Percentiles rank a stretch among this genome's conserved stretches.
These are phyloP conservation scores for Piper longum DNA, from an alignment of 164 flowering plant genomes.

Conservation along the genomic window DNA sequence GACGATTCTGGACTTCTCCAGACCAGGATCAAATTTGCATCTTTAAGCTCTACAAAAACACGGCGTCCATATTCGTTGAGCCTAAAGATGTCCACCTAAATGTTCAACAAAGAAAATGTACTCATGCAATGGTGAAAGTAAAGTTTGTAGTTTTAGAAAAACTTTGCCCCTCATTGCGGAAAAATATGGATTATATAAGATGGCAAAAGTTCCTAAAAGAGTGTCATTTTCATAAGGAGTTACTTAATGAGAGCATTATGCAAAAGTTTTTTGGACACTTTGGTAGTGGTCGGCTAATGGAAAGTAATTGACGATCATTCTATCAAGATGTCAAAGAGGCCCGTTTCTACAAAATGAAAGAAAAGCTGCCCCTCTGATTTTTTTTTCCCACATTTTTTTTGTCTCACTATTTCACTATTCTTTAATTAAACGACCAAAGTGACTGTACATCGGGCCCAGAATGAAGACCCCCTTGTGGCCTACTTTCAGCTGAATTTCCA, in stretches of 20 bases:
- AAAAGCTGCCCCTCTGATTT: constrained; percentile 18
- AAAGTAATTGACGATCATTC: constrained; percentile 12
- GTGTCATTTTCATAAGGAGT: not conserved
- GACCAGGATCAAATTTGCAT: too few relatives aligned
- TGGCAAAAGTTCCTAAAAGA: too few relatives aligned
- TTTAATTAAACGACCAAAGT: constrained; percentile 71
- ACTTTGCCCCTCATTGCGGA: too few relatives aligned
- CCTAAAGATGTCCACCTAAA: too few relatives aligned
- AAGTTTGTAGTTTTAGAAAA: too few relatives aligned
- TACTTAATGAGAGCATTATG: not conserved
- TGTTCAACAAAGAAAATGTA: too few relatives aligned
- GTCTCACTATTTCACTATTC: constrained; percentile 1
- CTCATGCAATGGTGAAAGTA: too few relatives aligned
- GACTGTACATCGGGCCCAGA: constrained; percentile 73
- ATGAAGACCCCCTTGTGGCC: constrained; percentile 51
- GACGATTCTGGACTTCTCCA: too few relatives aligned
- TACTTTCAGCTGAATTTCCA: constrained; percentile 23
- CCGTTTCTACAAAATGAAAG: constrained; percentile 28
- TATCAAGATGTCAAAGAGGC: constrained; percentile 30
- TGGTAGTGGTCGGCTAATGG: not conserved
- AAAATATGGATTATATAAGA: too few relatives aligned
- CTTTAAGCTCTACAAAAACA: too few relatives aligned
- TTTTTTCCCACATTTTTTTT: constrained; percentile 6
- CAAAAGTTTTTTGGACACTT: constrained; percentile 4
- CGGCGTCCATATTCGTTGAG: too few relatives aligned